phyloP scores from a whole-genome alignment of 306 rosid genomes.

The Begonia peltatifolia region DNA sequence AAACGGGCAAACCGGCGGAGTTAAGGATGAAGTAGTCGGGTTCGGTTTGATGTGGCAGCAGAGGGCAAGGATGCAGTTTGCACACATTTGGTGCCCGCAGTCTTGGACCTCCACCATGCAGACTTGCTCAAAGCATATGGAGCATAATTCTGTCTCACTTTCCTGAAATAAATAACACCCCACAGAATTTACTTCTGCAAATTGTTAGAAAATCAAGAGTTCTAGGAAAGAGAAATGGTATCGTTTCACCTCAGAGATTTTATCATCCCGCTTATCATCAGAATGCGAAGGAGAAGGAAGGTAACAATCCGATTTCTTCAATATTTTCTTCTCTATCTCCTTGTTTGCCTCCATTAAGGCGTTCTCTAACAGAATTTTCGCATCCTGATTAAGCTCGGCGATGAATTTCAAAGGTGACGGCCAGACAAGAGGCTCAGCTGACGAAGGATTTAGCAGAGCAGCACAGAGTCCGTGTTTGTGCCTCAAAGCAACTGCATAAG shows the following conservation, averaged over 20 bases:
- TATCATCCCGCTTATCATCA: constrained; percentile 37
- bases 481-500: constrained; percentile 70
- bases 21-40: constrained; percentile 48
- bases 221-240: background rate
- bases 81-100: constrained; percentile 97
- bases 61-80: constrained; percentile 82
- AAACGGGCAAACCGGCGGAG: constrained; percentile 84
- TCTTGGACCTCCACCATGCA: constrained; percentile 74
- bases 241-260: constrained; percentile 54
- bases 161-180: constrained; percentile 35
- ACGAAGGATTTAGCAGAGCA: constrained; percentile 72
- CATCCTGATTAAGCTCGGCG: constrained; percentile 76
- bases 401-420: constrained; percentile 90
- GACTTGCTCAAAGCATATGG: constrained; percentile 93
- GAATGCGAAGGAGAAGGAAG: constrained; percentile 57
- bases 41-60: constrained; percentile 89
- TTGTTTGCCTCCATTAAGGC: constrained; percentile 78
- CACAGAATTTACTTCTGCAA: background rate
- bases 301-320: constrained; percentile 49
- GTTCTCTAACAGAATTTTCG: constrained; percentile 62
- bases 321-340: constrained; percentile 76
- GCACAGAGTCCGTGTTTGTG: constrained; percentile 69
- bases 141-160: constrained; percentile 67
- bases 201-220: no score
- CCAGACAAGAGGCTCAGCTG: constrained; percentile 98